phyloP scores from a whole-genome alignment of 192 early-diverging fungal genomes.

The Coemansia asiatica region DNA sequence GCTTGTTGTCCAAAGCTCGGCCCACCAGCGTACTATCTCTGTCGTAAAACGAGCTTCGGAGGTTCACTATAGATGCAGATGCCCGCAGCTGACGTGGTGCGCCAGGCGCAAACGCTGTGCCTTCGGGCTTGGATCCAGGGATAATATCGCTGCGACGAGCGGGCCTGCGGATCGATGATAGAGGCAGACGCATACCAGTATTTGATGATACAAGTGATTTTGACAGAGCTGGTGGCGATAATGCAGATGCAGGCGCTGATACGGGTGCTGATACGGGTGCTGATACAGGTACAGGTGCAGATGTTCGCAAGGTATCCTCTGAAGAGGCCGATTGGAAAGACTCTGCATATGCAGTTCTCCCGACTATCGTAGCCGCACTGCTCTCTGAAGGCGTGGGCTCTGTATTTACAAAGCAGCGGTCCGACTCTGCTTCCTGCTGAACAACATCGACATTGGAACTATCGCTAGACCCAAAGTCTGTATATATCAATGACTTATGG shows the following conservation, averaged over 20 bases:
- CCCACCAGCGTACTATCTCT: background rate
- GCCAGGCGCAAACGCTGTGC: background rate
- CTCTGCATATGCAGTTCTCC: slow-evolving; percentile 9
- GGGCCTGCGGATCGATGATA: slow-evolving; percentile 2
- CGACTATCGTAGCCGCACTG: slow-evolving; percentile 31
- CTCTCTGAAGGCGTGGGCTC: slow-evolving; percentile 21
- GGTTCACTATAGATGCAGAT: slow-evolving; percentile 7
- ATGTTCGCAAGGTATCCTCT: slow-evolving; percentile 14
- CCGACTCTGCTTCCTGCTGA: background rate
- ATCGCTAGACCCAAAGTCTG: too few relatives aligned
- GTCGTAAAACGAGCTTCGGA: slow-evolving; percentile 7
- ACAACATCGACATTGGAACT: too few relatives aligned
- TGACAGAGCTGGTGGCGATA: background rate
- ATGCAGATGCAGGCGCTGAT: too few relatives aligned
- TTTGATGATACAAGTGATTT: background rate
- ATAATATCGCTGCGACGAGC: slow-evolving; percentile 23
- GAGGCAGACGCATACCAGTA: background rate
- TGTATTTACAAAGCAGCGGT: background rate
- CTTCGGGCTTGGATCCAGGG: background rate
- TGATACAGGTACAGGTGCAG: too few relatives aligned
- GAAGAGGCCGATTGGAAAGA: slow-evolving; percentile 15
- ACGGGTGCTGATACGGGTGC: too few relatives aligned
- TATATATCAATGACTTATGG: background rate
- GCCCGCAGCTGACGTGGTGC: slow-evolving; percentile 9
- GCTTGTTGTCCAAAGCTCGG: slow-evolving; percentile 3